Conservation (phyloP, 176 grass and related monocot species). For the Oryza brachyantha region DNA sequence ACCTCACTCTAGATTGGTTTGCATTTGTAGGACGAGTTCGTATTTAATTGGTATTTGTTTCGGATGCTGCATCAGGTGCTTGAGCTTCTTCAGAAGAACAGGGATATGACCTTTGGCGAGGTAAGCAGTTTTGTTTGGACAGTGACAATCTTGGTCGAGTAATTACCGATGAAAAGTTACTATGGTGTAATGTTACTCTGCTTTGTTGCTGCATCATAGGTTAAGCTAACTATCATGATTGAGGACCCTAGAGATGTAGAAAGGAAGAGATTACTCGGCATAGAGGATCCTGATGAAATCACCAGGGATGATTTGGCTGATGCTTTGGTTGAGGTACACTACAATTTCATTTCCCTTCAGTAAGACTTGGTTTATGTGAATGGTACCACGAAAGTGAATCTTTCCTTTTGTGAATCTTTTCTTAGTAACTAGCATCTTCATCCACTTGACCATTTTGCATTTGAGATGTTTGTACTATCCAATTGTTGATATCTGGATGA, state of each 20-base stretch:
- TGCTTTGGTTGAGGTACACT: conserved; percentile 80
- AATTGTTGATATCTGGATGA: no score
- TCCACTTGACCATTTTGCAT: conserved; percentile 8
- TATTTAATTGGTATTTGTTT: conserved; percentile 20
- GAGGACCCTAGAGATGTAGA: conserved; percentile 98
- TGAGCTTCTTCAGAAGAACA: conserved; percentile 81
- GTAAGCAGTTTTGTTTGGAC: conserved; percentile 25
- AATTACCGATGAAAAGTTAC: conserved; percentile 8
- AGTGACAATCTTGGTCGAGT: neutral
- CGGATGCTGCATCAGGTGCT: conserved; percentile 48
- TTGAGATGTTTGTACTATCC: neutral
- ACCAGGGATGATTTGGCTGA: conserved; percentile 83
- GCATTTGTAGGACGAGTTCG: neutral
- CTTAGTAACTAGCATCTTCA: neutral
- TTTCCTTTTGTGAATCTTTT: neutral
- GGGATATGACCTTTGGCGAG: conserved; percentile 94
- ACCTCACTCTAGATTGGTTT: neutral
- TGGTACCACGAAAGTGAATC: neutral
- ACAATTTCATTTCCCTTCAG: conserved; percentile 27
- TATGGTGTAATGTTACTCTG: conserved; percentile 11
- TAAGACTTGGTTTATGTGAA: neutral
- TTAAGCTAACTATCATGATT: conserved; percentile 93
- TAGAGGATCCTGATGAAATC: conserved; percentile 86
- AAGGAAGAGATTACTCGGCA: conserved; percentile 79
- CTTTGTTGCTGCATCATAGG: conserved; percentile 46